Evolutionary conservation across 2,329 filamentous ascomycete genomes (phyloP).

Genomic region (Calonectria pauciramosa): DNA sequence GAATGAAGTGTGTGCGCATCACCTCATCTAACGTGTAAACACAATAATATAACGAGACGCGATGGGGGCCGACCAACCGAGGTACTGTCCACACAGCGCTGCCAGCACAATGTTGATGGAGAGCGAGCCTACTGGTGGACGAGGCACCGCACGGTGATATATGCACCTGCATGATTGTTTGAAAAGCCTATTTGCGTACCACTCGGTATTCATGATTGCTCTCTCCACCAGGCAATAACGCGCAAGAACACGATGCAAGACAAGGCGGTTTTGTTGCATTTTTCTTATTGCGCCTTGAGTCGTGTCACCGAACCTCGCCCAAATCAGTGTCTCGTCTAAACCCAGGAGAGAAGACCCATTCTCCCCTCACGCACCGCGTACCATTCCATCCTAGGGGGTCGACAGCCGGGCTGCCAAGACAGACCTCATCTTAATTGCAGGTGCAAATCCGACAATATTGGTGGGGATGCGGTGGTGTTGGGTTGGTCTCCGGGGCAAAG

Average conservation of each 20-base stretch:
- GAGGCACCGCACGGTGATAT: neutral
- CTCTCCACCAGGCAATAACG: neutral
- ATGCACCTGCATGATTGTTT: neutral
- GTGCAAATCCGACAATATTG: slow-evolving; percentile 27
- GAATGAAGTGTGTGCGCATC: slow-evolving; percentile 26
- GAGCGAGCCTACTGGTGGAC: neutral
- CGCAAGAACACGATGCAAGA: neutral
- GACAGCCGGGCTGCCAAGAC: slow-evolving; percentile 38
- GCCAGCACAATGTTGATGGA: slow-evolving; percentile 6
- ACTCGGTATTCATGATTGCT: neutral
- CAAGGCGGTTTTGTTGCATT: neutral
- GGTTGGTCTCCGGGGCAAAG: slow-evolving; percentile 10
- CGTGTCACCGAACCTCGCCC: neutral
- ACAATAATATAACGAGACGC: neutral
- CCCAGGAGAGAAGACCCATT: slow-evolving; percentile 6
- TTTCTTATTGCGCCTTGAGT: neutral
- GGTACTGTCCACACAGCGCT: neutral
- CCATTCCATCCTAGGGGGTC: slow-evolving; percentile 44
- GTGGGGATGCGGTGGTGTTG: slow-evolving; percentile 23
- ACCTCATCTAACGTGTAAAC: neutral
- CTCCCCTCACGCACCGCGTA: slow-evolving; percentile 28
- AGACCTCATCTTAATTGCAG: slow-evolving; percentile 47
- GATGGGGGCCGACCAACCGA: neutral
- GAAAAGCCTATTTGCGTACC: neutral
- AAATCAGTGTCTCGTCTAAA: slow-evolving; percentile 13